These are phyloP conservation scores for Fusarium globosum DNA, from an alignment of 2,329 filamentous ascomycete genomes.

Conservation along the genomic window DNA sequence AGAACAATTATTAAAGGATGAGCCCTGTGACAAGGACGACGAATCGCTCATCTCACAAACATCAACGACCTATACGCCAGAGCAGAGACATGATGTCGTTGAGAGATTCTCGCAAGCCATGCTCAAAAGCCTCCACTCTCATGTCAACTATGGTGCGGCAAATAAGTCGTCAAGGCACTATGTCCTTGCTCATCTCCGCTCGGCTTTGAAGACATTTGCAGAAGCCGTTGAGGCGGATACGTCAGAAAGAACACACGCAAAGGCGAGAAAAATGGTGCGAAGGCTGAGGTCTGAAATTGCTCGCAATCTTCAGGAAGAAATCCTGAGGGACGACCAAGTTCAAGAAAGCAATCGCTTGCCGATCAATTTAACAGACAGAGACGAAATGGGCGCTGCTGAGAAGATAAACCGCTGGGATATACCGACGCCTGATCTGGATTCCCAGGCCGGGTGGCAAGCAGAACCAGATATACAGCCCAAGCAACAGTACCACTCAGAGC, in stretches of 20 bases:
- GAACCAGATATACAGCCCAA: not conserved
- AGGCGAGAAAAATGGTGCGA: not conserved
- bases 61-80: not conserved
- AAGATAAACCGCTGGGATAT: not conserved
- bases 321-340: not conserved
- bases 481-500: not conserved
- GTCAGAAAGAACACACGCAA: not conserved
- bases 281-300: not conserved
- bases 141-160: not conserved
- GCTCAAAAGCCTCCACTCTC: not conserved
- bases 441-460: rapidly evolving
- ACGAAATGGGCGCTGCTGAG: not conserved
- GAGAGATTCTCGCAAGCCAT: not conserved
- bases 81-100: not conserved
- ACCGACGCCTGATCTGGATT: rapidly evolving
- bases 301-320: not conserved
- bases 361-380: not conserved
- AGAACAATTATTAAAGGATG: rapidly evolving
- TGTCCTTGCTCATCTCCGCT: not conserved
- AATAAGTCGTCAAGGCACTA: not conserved
- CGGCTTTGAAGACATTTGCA: not conserved
- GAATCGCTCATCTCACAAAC: not conserved
- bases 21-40: rapidly evolving
- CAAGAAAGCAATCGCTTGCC: not conserved
- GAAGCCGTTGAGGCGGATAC: not conserved